Conservation (phyloP, 495 filamentous ascomycete species). For the Rusavskia elegans region DNA sequence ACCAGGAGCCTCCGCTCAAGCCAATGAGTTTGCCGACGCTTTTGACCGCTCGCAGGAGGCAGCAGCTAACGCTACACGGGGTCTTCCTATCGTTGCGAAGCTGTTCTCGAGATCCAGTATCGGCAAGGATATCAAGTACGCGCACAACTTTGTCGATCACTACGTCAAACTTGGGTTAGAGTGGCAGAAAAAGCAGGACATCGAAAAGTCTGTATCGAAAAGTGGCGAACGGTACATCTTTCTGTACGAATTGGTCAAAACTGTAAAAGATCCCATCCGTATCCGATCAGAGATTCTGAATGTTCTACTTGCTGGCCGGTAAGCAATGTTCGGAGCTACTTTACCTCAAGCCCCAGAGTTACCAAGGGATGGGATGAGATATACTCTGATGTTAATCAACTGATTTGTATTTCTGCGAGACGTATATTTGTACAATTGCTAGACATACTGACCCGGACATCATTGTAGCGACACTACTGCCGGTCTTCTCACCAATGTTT, state of each 20-base stretch:
- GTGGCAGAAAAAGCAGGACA: constrained; percentile 12
- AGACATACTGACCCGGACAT: too few relatives aligned
- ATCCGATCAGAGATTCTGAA: constrained; percentile 49
- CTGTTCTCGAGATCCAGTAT: constrained; percentile 24
- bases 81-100: constrained; percentile 22
- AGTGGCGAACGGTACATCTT: constrained; percentile 37
- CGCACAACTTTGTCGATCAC: constrained; percentile 33
- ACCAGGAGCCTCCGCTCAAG: constrained; percentile 13
- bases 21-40: constrained; percentile 20
- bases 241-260: constrained; percentile 43
- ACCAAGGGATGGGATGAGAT: too few relatives aligned
- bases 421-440: too few relatives aligned
- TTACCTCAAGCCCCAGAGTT: too few relatives aligned
- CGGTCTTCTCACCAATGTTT: constrained; percentile 7
- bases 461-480: constrained; percentile 34
- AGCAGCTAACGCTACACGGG: constrained; percentile 16
- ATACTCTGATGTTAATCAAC: too few relatives aligned
- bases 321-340: too few relatives aligned
- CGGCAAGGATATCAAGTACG: constrained; percentile 20
- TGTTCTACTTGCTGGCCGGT: constrained; percentile 43
- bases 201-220: constrained; percentile 7
- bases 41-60: constrained; percentile 29
- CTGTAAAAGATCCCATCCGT: constrained; percentile 39
- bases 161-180: constrained; percentile 30
- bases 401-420: too few relatives aligned